phyloP scores from a whole-genome alignment of 306 rosid genomes.

The Castanea crenata region DNA sequence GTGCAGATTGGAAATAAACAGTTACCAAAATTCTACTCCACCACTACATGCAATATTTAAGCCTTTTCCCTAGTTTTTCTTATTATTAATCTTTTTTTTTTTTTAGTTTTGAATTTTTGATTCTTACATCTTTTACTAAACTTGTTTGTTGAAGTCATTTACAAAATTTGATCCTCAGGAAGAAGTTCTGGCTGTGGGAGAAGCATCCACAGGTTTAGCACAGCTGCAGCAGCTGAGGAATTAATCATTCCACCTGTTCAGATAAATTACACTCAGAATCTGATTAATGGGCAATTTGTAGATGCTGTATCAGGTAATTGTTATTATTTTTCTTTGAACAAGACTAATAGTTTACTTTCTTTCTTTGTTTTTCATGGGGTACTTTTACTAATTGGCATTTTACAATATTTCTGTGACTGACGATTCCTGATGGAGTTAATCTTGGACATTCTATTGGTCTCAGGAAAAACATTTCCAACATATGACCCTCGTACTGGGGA shows the following conservation, averaged over 20 bases:
- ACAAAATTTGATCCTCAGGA: conserved; percentile 38
- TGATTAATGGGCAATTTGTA: conserved; percentile 80
- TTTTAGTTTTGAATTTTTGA: neutral
- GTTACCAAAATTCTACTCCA: neutral
- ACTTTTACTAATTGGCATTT: neutral
- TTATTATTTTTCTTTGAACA: neutral
- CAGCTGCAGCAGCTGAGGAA: conserved; percentile 62
- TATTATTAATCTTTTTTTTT: neutral
- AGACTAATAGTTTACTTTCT: neutral
- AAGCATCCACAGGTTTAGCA: conserved; percentile 45
- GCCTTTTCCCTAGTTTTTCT: neutral
- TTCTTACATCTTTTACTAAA: neutral
- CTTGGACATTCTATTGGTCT: conserved; percentile 11
- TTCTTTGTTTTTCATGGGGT: neutral
- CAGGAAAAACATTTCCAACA: conserved; percentile 91
- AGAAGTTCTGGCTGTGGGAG: conserved; percentile 35
- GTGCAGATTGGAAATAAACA: neutral
- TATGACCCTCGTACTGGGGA: conserved; percentile 87
- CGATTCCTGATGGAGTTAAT: conserved; percentile 1
- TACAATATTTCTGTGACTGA: neutral
- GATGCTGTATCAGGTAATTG: conserved; percentile 78
- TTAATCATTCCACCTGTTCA: conserved; percentile 67
- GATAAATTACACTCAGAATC: conserved; percentile 57
- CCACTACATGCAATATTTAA: neutral
- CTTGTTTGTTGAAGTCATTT: neutral